Conservation (phyloP, 805 yeast genomes). For the Saccharomycopsis sp. region DNA sequence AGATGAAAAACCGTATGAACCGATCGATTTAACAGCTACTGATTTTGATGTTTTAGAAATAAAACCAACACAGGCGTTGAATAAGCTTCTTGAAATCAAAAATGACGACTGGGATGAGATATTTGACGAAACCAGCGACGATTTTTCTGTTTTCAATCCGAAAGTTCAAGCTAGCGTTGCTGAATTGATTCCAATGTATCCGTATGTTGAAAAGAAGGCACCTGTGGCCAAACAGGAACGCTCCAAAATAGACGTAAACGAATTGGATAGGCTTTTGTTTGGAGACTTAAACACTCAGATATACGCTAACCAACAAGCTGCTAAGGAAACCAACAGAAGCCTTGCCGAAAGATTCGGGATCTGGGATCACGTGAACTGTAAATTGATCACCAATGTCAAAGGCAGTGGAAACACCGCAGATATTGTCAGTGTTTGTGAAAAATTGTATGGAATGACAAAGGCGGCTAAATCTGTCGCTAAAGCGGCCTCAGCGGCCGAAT, state of each 20-base stretch:
- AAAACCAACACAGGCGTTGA: conserved; percentile 22
- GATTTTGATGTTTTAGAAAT: conserved; percentile 38
- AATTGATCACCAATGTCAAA: conserved; percentile 3
- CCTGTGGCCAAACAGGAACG: conserved; percentile 20
- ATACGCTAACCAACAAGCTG: conserved; percentile 26
- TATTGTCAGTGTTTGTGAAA: background rate
- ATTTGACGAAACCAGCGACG: conserved; percentile 24
- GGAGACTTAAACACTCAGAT: conserved; percentile 36
- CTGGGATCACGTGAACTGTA: conserved; percentile 9
- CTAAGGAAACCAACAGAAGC: conserved; percentile 26
- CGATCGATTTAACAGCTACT: conserved; percentile 41
- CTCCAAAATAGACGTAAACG: conserved; percentile 23
- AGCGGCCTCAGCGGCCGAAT: conserved; percentile 2
- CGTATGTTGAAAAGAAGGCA: conserved; percentile 13
- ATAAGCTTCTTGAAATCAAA: background rate
- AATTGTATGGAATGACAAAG: background rate
- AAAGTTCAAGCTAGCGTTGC: conserved; percentile 16
- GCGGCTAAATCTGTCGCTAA: background rate
- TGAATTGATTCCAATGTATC: conserved; percentile 12
- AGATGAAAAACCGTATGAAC: conserved; percentile 65
- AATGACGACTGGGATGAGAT: conserved; percentile 11
- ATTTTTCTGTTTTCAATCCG: conserved; percentile 31
- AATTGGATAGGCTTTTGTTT: conserved; percentile 42
- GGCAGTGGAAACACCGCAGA: background rate
- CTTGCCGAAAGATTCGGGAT: conserved; percentile 9